A percentile compares a stretch with the other conserved stretches of the same genome.
phyloP scores from a whole-genome alignment of 257 asterid genomes.

The Penstemon eatonii region DNA sequence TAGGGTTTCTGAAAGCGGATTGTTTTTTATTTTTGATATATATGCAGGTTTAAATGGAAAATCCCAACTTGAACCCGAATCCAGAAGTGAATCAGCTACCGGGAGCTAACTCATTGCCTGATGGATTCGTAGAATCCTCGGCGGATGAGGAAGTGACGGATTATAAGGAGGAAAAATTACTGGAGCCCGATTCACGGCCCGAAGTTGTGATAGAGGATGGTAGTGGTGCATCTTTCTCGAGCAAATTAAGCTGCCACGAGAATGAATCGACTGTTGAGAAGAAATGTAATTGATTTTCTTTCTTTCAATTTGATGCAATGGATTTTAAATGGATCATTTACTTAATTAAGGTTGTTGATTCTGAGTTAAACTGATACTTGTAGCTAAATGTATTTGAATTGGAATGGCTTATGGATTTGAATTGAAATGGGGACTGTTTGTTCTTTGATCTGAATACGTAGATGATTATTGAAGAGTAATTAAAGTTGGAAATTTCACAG shows the following conservation, averaged over 20 bases:
- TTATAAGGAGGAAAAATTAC: constrained; percentile 71
- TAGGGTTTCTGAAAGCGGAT: no score
- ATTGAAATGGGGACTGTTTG: background rate
- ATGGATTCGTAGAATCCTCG: constrained; percentile 86
- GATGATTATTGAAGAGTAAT: background rate
- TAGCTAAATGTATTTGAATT: constrained; percentile 9
- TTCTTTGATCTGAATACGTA: background rate
- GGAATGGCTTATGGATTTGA: background rate
- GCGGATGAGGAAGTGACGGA: constrained; percentile 45
- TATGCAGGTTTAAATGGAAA: constrained; percentile 61
- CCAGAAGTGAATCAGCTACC: constrained; percentile 78
- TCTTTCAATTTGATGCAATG: background rate
- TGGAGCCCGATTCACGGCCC: constrained; percentile 48
- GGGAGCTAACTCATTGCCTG: constrained; percentile 84
- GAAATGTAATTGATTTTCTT: constrained; percentile 35
- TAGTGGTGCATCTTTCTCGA: constrained; percentile 22
- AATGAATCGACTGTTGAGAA: constrained; percentile 29
- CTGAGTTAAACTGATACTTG: background rate
- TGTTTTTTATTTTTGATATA: no score
- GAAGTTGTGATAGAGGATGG: constrained; percentile 47
- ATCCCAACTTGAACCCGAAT: constrained; percentile 33
- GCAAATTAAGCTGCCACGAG: constrained; percentile 29
- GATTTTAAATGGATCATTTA: background rate
- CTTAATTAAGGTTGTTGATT: no score
- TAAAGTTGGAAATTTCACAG: background rate